Conservation (phyloP, 2,329 filamentous ascomycete species). For the Aspergillus brunneoviolaceus region DNA sequence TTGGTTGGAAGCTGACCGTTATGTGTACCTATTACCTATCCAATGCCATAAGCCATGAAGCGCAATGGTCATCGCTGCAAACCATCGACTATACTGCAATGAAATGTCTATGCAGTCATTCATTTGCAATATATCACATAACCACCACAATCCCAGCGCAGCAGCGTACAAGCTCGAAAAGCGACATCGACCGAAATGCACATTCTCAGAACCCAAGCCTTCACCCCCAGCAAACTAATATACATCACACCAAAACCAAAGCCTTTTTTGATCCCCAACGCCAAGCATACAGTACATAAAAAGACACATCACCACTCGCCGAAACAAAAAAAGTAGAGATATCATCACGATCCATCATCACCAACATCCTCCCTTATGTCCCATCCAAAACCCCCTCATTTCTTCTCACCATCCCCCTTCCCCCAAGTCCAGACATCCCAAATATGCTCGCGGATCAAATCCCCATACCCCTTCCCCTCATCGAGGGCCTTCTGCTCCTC, state of each 20-base stretch:
- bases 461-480: constrained; percentile 46
- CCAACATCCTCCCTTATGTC: neutral
- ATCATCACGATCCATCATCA: neutral
- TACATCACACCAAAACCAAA: neutral
- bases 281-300: neutral
- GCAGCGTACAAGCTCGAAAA: too few relatives aligned
- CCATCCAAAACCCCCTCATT: neutral
- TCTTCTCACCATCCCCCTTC: constrained; percentile 22
- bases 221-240: neutral
- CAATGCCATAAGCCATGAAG: too few relatives aligned
- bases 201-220: neutral
- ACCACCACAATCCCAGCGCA: too few relatives aligned
- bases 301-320: neutral
- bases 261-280: neutral
- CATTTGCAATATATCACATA: too few relatives aligned
- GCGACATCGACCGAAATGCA: neutral
- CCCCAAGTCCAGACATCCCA: constrained; percentile 48
- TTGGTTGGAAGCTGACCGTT: too few relatives aligned
- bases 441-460: constrained; percentile 48
- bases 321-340: neutral
- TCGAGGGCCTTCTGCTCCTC: constrained; percentile 46
- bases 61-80: too few relatives aligned
- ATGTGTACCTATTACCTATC: too few relatives aligned
- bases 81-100: too few relatives aligned
- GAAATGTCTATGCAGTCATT: too few relatives aligned